A percentile compares a stretch with the other conserved stretches of the same genome.
Evolutionary conservation across 31 red algal species (phyloP).

Genomic region (Porphyra umbilicalis): DNA sequence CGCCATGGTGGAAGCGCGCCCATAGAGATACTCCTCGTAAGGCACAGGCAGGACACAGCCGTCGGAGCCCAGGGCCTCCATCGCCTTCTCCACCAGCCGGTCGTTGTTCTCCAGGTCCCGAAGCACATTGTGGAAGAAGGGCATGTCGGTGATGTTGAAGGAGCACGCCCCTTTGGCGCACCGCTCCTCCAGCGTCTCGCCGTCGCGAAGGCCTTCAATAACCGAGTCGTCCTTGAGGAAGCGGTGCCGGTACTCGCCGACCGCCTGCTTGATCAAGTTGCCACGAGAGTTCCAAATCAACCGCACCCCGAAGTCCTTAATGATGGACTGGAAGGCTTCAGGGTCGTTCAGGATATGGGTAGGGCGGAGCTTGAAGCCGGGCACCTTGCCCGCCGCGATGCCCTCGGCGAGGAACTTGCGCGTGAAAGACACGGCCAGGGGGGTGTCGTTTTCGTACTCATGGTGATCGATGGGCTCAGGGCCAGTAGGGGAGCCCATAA

Average conservation of each 20-base stretch:
- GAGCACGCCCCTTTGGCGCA: constrained; percentile 20
- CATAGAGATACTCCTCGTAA: constrained; percentile 67
- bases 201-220: constrained; percentile 27
- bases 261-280: constrained; percentile 63
- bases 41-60: constrained; percentile 20
- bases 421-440: constrained; percentile 24
- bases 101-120: constrained; percentile 38
- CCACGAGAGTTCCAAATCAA: constrained; percentile 54
- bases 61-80: constrained; percentile 22
- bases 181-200: constrained; percentile 9
- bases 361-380: constrained; percentile 73
- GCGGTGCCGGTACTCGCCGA: constrained; percentile 61
- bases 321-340: constrained; percentile 17
- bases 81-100: constrained; percentile 29
- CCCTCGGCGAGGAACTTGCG: constrained; percentile 31
- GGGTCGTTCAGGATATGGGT: constrained; percentile 37
- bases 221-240: constrained; percentile 38
- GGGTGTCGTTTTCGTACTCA: constrained; percentile 23
- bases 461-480: constrained; percentile 52
- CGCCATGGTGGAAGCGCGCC: constrained; percentile 31
- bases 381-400: constrained; percentile 38
- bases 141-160: constrained; percentile 43
- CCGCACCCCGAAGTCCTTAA: constrained; percentile 35
- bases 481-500: constrained; percentile 10
- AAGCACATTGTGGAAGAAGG: constrained; percentile 28